phyloP scores from a whole-genome alignment of 2,329 filamentous ascomycete genomes.

The Aspergillus sp. region DNA sequence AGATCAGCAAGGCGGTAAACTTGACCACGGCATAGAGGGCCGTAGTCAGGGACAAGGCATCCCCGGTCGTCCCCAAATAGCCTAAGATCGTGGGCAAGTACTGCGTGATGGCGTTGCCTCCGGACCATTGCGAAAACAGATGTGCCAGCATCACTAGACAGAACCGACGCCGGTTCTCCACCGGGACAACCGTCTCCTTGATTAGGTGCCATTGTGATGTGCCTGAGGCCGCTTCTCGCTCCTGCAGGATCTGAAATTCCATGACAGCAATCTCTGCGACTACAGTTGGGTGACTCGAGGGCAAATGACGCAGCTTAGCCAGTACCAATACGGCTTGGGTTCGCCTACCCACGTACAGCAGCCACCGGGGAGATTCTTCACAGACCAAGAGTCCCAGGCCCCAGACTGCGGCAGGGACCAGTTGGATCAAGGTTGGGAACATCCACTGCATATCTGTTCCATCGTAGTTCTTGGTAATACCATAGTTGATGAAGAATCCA shows the following conservation, averaged over 20 bases:
- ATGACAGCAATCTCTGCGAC: conserved; percentile 26
- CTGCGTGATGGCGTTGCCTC: conserved; percentile 48
- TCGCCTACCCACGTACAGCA: conserved; percentile 18
- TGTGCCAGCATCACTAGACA: conserved; percentile 44
- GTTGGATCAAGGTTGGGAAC: conserved; percentile 24
- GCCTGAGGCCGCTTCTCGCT: conserved; percentile 38
- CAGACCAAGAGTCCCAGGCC: conserved; percentile 19
- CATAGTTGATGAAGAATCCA: conserved; percentile 5
- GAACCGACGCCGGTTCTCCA: conserved; percentile 44
- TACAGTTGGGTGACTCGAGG: conserved; percentile 41
- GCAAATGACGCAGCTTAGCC: conserved; percentile 34
- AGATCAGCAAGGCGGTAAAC: conserved; percentile 46
- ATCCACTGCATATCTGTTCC: conserved; percentile 26
- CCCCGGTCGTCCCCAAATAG: conserved; percentile 39
- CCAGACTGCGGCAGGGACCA: conserved; percentile 22
- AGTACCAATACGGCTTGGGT: conserved; percentile 24
- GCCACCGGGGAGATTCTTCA: conserved; percentile 25
- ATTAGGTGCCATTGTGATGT: conserved; percentile 34
- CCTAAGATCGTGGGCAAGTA: conserved; percentile 49
- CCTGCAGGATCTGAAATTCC: conserved; percentile 35
- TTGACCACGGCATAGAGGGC: conserved; percentile 50
- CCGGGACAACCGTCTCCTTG: conserved; percentile 40
- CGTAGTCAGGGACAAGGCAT: conserved; percentile 41
- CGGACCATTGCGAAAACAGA: conserved; percentile 48
- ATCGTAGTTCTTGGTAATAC: conserved; percentile 9